Conservation (phyloP, 176 grass and related monocot genomes). For the Eragrostis curvula region DNA sequence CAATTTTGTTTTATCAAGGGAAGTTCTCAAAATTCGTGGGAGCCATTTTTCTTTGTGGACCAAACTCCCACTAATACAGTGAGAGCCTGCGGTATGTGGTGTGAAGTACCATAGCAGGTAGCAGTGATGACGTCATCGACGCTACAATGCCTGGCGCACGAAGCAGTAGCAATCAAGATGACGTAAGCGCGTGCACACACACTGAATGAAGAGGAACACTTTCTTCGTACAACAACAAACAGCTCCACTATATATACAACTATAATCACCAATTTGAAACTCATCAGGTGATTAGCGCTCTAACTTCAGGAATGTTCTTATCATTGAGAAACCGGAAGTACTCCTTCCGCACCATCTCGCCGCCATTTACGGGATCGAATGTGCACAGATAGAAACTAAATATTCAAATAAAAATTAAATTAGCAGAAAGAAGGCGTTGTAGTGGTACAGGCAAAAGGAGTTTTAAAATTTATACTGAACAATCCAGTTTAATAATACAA, state of each 20-base stretch:
- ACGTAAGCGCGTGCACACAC: too few species aligned
- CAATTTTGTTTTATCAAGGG: too few species aligned
- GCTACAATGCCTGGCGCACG: too few species aligned
- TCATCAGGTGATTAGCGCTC: neutral
- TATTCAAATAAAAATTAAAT: slow-evolving; percentile 6
- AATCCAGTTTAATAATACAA: neutral
- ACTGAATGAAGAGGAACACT: neutral
- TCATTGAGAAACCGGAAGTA: slow-evolving; percentile 56
- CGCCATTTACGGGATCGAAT: slow-evolving; percentile 68
- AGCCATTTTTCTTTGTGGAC: neutral
- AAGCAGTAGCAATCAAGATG: too few species aligned
- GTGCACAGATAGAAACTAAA: slow-evolving; percentile 73
- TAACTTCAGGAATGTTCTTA: neutral
- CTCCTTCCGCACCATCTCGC: slow-evolving; percentile 59
- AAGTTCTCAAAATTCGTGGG: too few species aligned
- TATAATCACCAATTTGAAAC: neutral
- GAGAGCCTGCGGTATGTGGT: too few species aligned
- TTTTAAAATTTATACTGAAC: neutral
- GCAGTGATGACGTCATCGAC: too few species aligned
- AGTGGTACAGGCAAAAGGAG: neutral
- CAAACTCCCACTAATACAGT: neutral
- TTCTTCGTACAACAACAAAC: slow-evolving; percentile 1
- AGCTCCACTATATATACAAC: neutral
- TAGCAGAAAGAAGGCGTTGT: neutral
- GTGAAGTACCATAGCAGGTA: too few species aligned